A percentile compares a stretch with the other conserved stretches of the same genome.
Evolutionary conservation across 129 eudicot genomes (phyloP).

Genomic region (Lactuca sativa): DNA sequence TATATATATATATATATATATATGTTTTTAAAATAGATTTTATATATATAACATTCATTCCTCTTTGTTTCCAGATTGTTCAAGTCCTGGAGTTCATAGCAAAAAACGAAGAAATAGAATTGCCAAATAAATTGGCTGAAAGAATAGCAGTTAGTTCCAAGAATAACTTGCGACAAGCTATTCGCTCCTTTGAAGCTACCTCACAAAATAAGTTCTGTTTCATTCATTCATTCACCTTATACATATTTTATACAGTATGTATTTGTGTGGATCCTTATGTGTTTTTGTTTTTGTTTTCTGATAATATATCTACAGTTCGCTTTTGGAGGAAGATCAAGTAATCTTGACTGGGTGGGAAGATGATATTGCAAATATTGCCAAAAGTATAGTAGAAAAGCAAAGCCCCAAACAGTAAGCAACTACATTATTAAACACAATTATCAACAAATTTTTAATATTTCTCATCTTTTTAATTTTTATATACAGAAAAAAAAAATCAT

Average conservation of each 20-base stretch:
- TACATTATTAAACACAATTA: background rate
- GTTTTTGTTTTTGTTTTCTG: background rate
- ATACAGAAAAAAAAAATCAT: too few species aligned
- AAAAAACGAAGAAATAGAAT: slow-evolving; percentile 51
- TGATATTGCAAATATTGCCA: slow-evolving; percentile 62
- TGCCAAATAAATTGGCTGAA: slow-evolving; percentile 58
- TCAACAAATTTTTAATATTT: background rate
- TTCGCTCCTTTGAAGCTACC: slow-evolving; percentile 84
- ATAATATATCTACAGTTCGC: slow-evolving; percentile 37
- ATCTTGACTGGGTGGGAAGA: slow-evolving; percentile 85
- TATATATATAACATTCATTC: too few species aligned
- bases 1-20: too few species aligned
- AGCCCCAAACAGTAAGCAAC: slow-evolving; percentile 70
- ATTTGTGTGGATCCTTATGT: background rate
- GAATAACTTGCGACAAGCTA: slow-evolving; percentile 81
- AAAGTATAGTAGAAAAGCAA: slow-evolving; percentile 60
- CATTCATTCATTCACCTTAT: background rate
- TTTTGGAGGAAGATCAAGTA: slow-evolving; percentile 52
- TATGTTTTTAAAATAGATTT: too few species aligned
- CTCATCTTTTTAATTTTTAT: too few species aligned
- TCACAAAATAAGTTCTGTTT: slow-evolving; percentile 57
- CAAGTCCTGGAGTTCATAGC: slow-evolving; percentile 65
- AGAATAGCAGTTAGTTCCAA: slow-evolving; percentile 61
- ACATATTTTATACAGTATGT: background rate
- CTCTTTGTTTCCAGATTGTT: slow-evolving; percentile 45